Conservation (phyloP, 345 rosid genomes). For the Lagerstroemia speciosa region DNA sequence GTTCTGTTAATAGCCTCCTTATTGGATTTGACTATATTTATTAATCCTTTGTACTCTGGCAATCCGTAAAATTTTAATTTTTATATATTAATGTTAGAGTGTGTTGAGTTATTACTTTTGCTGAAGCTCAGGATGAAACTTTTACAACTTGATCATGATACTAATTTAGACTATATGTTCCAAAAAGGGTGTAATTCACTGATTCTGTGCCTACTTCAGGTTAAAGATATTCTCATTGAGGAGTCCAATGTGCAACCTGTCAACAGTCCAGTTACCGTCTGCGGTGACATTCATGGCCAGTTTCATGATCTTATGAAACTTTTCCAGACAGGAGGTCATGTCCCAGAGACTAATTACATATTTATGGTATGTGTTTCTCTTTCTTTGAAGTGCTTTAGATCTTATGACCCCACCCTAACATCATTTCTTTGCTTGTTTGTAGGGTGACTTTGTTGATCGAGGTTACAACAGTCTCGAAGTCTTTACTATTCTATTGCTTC, state of each 20-base stretch:
- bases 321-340: constrained; percentile 97
- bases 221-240: constrained; percentile 91
- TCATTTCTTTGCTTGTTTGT: background rate
- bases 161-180: background rate
- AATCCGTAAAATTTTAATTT: background rate
- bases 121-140: background rate
- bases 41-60: background rate
- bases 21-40: background rate
- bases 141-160: background rate
- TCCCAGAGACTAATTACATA: constrained; percentile 95
- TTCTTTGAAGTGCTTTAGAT: background rate
- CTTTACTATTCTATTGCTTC: constrained; percentile 88
- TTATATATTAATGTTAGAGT: background rate
- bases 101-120: background rate
- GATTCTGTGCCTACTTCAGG: constrained; percentile 33
- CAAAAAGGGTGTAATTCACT: background rate
- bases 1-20: background rate
- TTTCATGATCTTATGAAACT: constrained; percentile 99
- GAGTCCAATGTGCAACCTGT: constrained; percentile 99
- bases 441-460: constrained; percentile 96
- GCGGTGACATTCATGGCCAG: constrained; percentile 99
- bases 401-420: background rate
- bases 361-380: constrained; percentile 54
- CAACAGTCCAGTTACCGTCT: constrained; percentile 98
- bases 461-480: constrained; percentile 98